Conservation (phyloP, 306 rosid species). For the Prunus mongolica region DNA sequence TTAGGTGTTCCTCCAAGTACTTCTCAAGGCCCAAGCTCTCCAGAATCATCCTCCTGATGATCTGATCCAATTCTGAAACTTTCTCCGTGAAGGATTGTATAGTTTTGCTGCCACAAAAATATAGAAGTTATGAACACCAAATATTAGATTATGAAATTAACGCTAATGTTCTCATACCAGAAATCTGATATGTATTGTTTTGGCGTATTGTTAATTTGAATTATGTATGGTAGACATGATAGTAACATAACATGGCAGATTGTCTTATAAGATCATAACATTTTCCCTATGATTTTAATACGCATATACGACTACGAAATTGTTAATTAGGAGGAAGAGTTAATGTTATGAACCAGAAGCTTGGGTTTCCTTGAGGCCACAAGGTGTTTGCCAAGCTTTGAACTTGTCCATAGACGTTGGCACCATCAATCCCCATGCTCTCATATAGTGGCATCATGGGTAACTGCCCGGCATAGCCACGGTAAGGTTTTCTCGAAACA, state of each 20-base stretch:
- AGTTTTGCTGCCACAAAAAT: slow-evolving; percentile 36
- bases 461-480: slow-evolving; percentile 67
- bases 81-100: slow-evolving; percentile 47
- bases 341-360: slow-evolving; percentile 34
- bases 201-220: too few species aligned
- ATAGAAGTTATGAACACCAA: background rate
- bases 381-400: slow-evolving; percentile 29
- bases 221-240: too few species aligned
- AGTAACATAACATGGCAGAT: background rate
- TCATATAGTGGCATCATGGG: slow-evolving; percentile 60
- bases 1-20: slow-evolving; percentile 62
- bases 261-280: background rate
- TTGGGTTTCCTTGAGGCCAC: slow-evolving; percentile 66
- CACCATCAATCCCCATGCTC: slow-evolving; percentile 62
- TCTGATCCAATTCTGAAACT: slow-evolving; percentile 50
- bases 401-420: slow-evolving; percentile 32
- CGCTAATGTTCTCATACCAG: background rate
- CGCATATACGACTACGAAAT: background rate
- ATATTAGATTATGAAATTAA: background rate
- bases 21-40: slow-evolving; percentile 65
- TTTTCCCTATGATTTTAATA: background rate
- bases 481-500: slow-evolving; percentile 47
- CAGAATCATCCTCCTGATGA: slow-evolving; percentile 63
- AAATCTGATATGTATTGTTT: background rate
- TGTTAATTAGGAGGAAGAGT: background rate